Conservation (phyloP, 106 monocot species). For the Allium cepa region DNA sequence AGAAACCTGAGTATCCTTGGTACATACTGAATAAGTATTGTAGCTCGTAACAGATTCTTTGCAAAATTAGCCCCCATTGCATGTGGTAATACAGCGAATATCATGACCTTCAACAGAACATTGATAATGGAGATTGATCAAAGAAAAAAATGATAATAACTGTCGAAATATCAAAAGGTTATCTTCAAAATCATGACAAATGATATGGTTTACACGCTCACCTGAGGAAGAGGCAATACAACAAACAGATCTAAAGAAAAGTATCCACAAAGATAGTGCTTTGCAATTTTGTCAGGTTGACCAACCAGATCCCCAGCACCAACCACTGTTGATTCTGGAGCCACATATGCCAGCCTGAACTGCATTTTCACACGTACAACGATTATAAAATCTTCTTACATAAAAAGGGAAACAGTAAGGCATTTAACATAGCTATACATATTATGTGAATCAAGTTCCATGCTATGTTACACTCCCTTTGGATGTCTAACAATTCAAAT, state of each 20-base stretch:
- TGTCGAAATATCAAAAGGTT: not conserved
- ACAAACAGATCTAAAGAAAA: slow-evolving; percentile 68
- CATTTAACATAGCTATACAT: no score
- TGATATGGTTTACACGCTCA: not conserved
- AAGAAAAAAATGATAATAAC: not conserved
- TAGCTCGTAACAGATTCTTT: slow-evolving; percentile 63
- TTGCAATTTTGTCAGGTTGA: slow-evolving; percentile 72
- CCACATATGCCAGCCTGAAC: slow-evolving; percentile 84
- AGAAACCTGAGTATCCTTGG: slow-evolving; percentile 64
- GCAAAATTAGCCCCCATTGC: slow-evolving; percentile 66
- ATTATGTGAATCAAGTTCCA: no score
- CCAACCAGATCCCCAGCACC: slow-evolving; percentile 71
- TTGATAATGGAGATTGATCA: not conserved
- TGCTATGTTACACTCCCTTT: no score
- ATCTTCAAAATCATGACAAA: not conserved
- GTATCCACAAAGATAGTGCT: slow-evolving; percentile 61
- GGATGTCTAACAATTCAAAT: no score
- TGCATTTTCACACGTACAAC: slow-evolving; percentile 16
- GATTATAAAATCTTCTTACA: no score
- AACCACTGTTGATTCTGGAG: slow-evolving; percentile 75
- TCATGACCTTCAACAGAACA: slow-evolving; percentile 50
- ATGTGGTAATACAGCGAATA: slow-evolving; percentile 43
- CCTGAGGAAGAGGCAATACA: slow-evolving; percentile 81
- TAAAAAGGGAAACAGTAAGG: no score
- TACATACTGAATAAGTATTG: slow-evolving; percentile 66